These are phyloP conservation scores for Adansonia gregorii DNA, from an alignment of 441 rosid species.

Conservation along the genomic window DNA sequence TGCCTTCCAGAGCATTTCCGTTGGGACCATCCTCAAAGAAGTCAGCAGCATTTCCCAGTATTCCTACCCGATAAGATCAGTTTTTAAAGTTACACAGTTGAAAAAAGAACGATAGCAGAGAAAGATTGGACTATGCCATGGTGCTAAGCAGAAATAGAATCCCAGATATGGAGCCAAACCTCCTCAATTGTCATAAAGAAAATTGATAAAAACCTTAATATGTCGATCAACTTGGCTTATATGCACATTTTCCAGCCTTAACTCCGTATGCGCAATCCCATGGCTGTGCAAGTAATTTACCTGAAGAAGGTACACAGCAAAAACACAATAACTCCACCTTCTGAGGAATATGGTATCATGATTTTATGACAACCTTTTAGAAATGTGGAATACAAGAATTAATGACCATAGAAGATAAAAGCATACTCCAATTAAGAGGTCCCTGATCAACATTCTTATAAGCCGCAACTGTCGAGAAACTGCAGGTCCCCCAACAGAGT, in stretches of 20 bases:
- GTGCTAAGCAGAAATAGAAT: conserved; percentile 20
- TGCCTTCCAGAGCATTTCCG: conserved; percentile 49
- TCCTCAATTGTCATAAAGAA: conserved; percentile 8
- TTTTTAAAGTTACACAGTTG: not conserved
- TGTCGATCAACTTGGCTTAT: conserved; percentile 96
- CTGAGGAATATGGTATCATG: not conserved
- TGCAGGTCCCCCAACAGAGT: conserved; percentile 93
- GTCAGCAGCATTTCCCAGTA: conserved; percentile 93
- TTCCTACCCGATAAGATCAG: conserved; percentile 67
- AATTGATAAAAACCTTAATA: conserved; percentile 63
- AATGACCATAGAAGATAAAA: conserved; percentile 16
- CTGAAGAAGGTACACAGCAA: conserved; percentile 40
- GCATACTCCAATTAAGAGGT: conserved; percentile 93
- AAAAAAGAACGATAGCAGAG: conserved; percentile 13
- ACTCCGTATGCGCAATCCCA: conserved; percentile 97
- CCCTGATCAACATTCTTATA: conserved; percentile 82
- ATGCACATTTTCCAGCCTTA: conserved; percentile 94
- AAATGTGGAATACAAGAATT: not conserved
- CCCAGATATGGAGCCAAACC: not conserved
- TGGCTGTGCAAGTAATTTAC: conserved; percentile 98
- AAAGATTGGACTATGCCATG: not conserved
- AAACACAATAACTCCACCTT: conserved; percentile 9
- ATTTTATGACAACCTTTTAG: not conserved
- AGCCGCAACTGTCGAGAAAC: conserved; percentile 84
- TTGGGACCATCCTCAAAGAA: conserved; percentile 67